Base-by-base conservation (phyloP, 768 basidiomycete genomes). In the Lentinus tigrinus region DNA sequence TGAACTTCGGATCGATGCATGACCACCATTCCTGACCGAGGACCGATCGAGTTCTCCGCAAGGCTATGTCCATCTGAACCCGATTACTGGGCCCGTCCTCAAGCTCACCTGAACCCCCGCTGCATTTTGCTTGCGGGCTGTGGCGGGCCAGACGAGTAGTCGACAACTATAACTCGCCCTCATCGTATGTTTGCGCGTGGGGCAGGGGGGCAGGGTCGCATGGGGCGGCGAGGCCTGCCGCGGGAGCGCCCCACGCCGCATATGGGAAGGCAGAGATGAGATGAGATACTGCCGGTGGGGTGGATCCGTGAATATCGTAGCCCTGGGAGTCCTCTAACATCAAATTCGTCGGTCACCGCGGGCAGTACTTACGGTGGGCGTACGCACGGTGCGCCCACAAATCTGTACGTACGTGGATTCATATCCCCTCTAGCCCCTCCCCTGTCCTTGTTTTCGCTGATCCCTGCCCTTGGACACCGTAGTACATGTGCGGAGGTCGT, bases 311-410 rank as follows among this genome's bases (percentile, higher is more conserved):
- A 47, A 47, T 16, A 28, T 47, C 57, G 46, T 19, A 52, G 31
- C 43, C 24, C 13, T 24, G 31, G 31, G 31, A 31, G 31, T 31
- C 31, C 7, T 31, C 7, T n/a, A 19, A 37, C 50, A 58, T 52
- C 57, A 58, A 23, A 44, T 52, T 52, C 57, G 50, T 49, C 58
- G 47, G 58, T 47, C 52, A 43, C 54, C 52, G 31, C 58, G 58
- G 58, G 19, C 31, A 31, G 31, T 7, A 31, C n/a, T n/a, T n/a
- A n/a, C 31, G 31, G 31, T 31, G 11, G 6, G 31, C 31, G 31
- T 31, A 31, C 31, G 31, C 31, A 31, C 31, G 31, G 31, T 31
- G 11, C 31, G 31, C 31, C 31, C 31, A 31, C 31, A 31, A 11
- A 7, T 31, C 31, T 31, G 31, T 31, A 31, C 31, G 31, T 31